Evolutionary conservation across 2,329 filamentous ascomycete species (phyloP), one percentile per base, ranked within the genome.

Genomic region (Chaetomiaceae sp.): DNA sequence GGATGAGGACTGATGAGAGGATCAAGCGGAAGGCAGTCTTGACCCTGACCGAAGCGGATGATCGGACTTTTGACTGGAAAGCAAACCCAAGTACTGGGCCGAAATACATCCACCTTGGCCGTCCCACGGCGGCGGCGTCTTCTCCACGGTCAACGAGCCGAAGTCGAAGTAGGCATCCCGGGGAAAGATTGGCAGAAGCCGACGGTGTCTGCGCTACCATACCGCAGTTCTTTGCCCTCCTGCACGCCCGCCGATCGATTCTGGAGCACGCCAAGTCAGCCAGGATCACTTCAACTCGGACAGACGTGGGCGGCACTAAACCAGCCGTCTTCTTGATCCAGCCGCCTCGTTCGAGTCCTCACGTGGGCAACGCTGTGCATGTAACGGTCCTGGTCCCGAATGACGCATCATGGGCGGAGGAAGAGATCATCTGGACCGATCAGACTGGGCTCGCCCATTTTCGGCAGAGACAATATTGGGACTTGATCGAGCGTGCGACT

Each of bases 151-250:
- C 48, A 1, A 27, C 48, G 3, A 50, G 45, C 4, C 46, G 43
- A 16, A 51, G 46, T n/a, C 44, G 42, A 8, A 50, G 48, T 14
- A n/a, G 32, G 3, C 27, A 40, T 29, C 9, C 27, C 10, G 37
- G 34, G 2, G 10, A 27, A 2, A 43, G 40, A 9, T 23, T 58
- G 8, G 58, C 48, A 0, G 56, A 57, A 10, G 60, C 48, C 4
- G 47, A 59, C 20, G 60, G 53, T 4, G 46, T 62, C 13, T 43
- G 55, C 25, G 60, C 60, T 1, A 62, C 60, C 1, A 54, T 60
- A 4, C 58, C 60, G 25, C 60, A 62, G 45, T 59, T 61, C 36
- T 40, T 62, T 11, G 58, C 60, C 5, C 48, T 62, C 25, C 52
- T 62, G 21, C 58, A 61, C 16, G 52, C 56, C 8, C 46, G 51